phyloP scores from a whole-genome alignment of 164 flowering plant genomes.

The Macadamia tetraphylla region DNA sequence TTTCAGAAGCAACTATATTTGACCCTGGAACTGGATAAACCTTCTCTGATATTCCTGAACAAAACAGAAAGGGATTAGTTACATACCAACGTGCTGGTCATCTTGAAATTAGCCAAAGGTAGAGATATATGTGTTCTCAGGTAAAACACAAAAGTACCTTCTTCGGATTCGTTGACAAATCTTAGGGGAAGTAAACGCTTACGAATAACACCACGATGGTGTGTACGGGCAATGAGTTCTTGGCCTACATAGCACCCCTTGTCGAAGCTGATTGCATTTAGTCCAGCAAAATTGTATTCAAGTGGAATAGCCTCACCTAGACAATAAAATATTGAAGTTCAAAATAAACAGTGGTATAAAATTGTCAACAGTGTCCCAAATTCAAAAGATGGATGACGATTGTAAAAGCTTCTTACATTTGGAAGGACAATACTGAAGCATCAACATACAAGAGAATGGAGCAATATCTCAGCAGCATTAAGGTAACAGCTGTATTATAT shows the following conservation, averaged over 20 bases:
- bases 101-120: background rate
- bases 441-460: too few species aligned
- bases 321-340: background rate
- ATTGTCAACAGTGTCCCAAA: too few species aligned
- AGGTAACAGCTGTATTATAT: too few species aligned
- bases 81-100: background rate
- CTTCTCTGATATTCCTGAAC: constrained; percentile 50
- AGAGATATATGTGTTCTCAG: constrained; percentile 34
- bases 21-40: constrained; percentile 64
- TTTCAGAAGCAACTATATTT: constrained; percentile 37
- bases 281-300: constrained; percentile 78
- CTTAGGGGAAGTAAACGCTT: constrained; percentile 78
- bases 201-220: constrained; percentile 84
- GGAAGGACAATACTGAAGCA: too few species aligned
- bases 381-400: too few species aligned
- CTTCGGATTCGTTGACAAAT: constrained; percentile 46
- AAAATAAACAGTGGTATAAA: too few species aligned
- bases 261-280: constrained; percentile 90
- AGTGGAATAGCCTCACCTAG: constrained; percentile 74
- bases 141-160: constrained; percentile 34
- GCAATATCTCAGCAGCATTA: too few species aligned
- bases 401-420: background rate
- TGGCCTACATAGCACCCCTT: constrained; percentile 98
- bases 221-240: constrained; percentile 86
- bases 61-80: background rate